phyloP scores from a whole-genome alignment of 352 stramenopile genomes.

The Phytophthora tentaculata region DNA sequence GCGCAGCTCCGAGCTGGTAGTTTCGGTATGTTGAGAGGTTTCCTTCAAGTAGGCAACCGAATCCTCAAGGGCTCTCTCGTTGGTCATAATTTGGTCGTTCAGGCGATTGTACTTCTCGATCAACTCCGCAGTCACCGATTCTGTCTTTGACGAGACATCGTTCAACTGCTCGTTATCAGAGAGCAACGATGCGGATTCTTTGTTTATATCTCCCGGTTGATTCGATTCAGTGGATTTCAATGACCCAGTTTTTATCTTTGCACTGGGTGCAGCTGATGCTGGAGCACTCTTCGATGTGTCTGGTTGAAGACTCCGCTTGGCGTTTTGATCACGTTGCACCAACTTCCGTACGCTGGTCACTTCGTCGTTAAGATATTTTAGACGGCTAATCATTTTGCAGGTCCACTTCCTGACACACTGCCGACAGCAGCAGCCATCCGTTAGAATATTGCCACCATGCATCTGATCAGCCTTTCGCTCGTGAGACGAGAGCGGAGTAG shows the following conservation, averaged over 20 bases:
- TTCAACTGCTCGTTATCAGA: too few relatives aligned
- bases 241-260: too few relatives aligned
- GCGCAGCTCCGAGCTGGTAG: slow-evolving; percentile 26
- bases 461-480: neutral
- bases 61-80: slow-evolving; percentile 40
- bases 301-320: neutral
- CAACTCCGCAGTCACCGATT: slow-evolving; percentile 23
- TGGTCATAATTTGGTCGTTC: slow-evolving; percentile 40
- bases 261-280: slow-evolving; percentile 1
- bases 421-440: slow-evolving; percentile 21
- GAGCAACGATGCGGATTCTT: neutral
- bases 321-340: slow-evolving; percentile 1
- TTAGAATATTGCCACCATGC: slow-evolving; percentile 17
- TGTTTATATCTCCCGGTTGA: neutral
- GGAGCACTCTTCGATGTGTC: neutral
- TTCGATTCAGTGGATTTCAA: too few relatives aligned
- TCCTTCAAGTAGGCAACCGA: slow-evolving; percentile 31
- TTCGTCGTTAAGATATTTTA: slow-evolving; percentile 13
- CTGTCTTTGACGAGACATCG: neutral
- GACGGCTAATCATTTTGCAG: slow-evolving; percentile 12
- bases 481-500: neutral
- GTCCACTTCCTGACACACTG: slow-evolving; percentile 21
- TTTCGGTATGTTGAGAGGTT: slow-evolving; percentile 28
- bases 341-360: slow-evolving; percentile 10
- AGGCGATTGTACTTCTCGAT: slow-evolving; percentile 40